phyloP scores from a whole-genome alignment of 2,329 filamentous ascomycete species.

The Trichoderma sp. region DNA sequence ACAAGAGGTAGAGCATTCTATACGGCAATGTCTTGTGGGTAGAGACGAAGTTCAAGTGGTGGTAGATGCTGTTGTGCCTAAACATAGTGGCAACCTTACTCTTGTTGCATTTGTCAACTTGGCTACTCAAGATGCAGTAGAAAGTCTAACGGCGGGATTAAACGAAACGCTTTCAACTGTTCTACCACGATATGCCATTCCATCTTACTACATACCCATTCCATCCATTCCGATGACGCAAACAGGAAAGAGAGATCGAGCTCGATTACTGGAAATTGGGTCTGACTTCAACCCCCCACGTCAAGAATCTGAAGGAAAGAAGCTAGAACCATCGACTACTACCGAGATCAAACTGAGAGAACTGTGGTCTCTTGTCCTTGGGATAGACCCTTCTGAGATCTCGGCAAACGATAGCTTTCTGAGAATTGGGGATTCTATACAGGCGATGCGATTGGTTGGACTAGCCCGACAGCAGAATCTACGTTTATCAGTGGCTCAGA shows the following conservation, averaged over 20 bases:
- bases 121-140: background rate
- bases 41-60: background rate
- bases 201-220: slow-evolving; percentile 11
- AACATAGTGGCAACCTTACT: background rate
- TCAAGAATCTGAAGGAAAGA: background rate
- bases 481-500: background rate
- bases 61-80: slow-evolving; percentile 8
- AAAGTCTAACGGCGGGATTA: background rate
- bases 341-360: background rate
- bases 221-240: background rate
- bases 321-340: background rate
- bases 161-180: background rate
- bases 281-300: background rate
- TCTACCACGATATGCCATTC: slow-evolving; percentile 7
- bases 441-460: slow-evolving; percentile 16
- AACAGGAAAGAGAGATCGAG: slow-evolving; percentile 9
- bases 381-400: background rate
- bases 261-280: slow-evolving; percentile 5
- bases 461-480: slow-evolving; percentile 6
- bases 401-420: slow-evolving; percentile 11
- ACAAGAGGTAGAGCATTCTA: slow-evolving; percentile 6
- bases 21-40: background rate
- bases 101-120: slow-evolving; percentile 2
- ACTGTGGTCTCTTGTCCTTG: slow-evolving; percentile 14
- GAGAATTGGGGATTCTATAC: slow-evolving; percentile 7